Evolutionary conservation across 305 asterid genomes (phyloP), one percentile per base, ranked within the genome.

Genomic region (Ajuga reptans): DNA sequence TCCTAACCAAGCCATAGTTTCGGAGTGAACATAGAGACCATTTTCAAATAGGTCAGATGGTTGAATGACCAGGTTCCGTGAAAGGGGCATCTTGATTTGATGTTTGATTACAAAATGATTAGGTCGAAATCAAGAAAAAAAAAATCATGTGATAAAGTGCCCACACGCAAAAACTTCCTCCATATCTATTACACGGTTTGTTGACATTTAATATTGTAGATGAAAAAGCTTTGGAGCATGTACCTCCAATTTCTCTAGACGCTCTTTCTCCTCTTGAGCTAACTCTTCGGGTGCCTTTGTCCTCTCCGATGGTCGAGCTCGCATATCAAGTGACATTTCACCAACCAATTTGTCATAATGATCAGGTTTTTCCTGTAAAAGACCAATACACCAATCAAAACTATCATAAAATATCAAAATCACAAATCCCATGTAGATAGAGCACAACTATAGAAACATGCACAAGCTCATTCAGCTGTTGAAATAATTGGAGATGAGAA

Each of bases 191-290:
- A 49, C 4, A 49, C 16, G 11, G 21, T 4, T 58, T 37, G n/a
- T 3, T 11, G 5, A 33, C 15, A 43, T 65, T 11, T 31, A 24
- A 54, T 41, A 51, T 55, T 31, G 21, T 68, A 49, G 10, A 57
- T 18, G 16, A 17, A 43, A 24, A 66, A 52, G 46, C 43, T 49
- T 42, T n/a, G 21, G 15, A 29, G 68, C 47, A 51, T 54, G 2
- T 82, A 93, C 99, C 97, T 93, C 99, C 85, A 93, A 77, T 57
- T 67, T 17, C 80, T 93, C 97, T 46, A 93, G 80, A 17, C 81
- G 96, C 70, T 89, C 99, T 84, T 89, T 93, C 86, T 93, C 99
- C 75, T 86, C 99, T 77, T 89, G 96, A 3, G 96, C 99, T 66
- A 89, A 74, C 77, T 93, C 99, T 83, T 93, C 99, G 42, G 95